Evolutionary conservation across 169 alveolate genomes (phyloP), one percentile per base, ranked within the genome.

Genomic region (Plasmodium adleri): DNA sequence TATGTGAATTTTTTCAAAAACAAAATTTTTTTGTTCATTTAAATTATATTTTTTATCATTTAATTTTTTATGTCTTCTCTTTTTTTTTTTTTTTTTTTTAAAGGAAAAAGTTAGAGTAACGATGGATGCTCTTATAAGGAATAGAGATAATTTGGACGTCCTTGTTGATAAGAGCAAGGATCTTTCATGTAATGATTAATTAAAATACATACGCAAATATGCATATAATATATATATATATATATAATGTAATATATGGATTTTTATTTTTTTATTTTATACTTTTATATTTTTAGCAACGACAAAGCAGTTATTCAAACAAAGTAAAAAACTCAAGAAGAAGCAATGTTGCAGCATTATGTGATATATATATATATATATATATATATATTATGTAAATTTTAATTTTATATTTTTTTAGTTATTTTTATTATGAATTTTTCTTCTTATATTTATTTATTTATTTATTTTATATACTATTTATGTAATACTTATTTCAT

Each of bases 131-230:
- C 92, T 85, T 63, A 70, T 85, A 56, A 54, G 74, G 75, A 85
- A 85, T 66, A 70, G 87, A 32, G 92, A 85, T n/a, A 85, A 85
- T 60, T 71, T 85, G 62, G 92, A 85, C 67, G 92, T 85, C 32
- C 87, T 85, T 22, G 92, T 85, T 50, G 92, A 85, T 60, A 85
- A 85, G 70, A 85, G 92, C 87, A 85, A 85, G 49, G 92, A 85
- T 60, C 86, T 85, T 47, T 85, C 92, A 68, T 60, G 92, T 85
- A 85, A 67, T 54, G 54, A 3, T 39, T 39, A 39, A 39, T 39
- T 39, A 39, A 39, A 39, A 39, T 39, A 6, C 9, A 39, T 39
- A 39, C 8, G 47, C 8, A 39, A 39, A 39, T 39, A 9, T 39
- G 47, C 47, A 39, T 7, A 39, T 39, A 39, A 39, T 39, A 39